Conservation (phyloP, 2,329 filamentous ascomycete genomes). For the Hymenoscyphus repandus region DNA sequence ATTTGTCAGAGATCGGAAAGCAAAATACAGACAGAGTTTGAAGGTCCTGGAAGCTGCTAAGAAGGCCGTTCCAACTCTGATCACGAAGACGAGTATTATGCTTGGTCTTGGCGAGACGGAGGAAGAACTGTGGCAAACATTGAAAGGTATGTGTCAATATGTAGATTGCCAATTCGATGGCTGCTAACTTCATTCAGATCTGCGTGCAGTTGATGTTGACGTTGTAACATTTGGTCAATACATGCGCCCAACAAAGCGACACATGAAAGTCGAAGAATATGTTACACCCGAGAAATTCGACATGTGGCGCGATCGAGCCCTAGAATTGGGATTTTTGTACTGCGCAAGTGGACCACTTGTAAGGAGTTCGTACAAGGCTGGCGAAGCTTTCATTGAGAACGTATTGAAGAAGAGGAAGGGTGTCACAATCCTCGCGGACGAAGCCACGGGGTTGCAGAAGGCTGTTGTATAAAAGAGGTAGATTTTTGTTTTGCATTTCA, state of each 20-base stretch:
- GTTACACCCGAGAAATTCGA: conserved; percentile 89
- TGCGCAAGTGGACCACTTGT: conserved; percentile 91
- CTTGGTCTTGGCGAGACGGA: conserved; percentile 90
- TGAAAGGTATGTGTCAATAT: conserved; percentile 50
- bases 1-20: conserved; percentile 81
- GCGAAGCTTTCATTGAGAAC: conserved; percentile 98
- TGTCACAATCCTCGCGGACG: conserved; percentile 24
- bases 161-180: neutral
- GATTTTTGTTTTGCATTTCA: neutral
- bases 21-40: conserved; percentile 82
- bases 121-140: conserved; percentile 72
- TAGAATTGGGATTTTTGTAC: conserved; percentile 96
- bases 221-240: conserved; percentile 99
- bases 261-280: conserved; percentile 96
- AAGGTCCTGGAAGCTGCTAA: conserved; percentile 78
- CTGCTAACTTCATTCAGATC: conserved; percentile 46
- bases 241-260: conserved; percentile 97
- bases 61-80: conserved; percentile 65
- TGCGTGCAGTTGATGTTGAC: conserved; percentile 77
- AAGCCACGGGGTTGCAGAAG: conserved; percentile 25
- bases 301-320: conserved; percentile 79
- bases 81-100: conserved; percentile 99
- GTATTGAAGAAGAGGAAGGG: conserved; percentile 52
- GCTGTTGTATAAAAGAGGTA: conserved; percentile 20
- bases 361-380: conserved; percentile 93